Conservation (phyloP, 2,329 filamentous ascomycete genomes). For the Colletotrichum sp. region DNA sequence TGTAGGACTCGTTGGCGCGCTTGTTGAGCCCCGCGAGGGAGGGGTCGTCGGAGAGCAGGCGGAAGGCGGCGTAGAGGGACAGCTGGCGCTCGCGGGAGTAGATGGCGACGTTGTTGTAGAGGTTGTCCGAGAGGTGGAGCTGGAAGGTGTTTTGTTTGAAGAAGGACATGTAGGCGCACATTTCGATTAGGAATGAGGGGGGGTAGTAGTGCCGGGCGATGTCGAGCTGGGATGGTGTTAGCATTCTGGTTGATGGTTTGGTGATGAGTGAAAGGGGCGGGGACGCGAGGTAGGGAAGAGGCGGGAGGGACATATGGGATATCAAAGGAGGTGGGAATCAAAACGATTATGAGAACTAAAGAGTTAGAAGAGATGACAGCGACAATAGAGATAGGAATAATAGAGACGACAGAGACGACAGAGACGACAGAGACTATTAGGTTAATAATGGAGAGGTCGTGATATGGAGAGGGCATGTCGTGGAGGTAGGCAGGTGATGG, state of each 20-base stretch:
- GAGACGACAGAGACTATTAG: no score
- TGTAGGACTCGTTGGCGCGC: conserved; percentile 60
- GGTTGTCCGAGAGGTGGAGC: conserved; percentile 62
- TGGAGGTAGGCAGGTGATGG: no score
- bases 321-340: no score
- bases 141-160: conserved; percentile 67
- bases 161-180: conserved; percentile 65
- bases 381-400: background rate
- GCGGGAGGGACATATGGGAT: no score
- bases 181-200: conserved; percentile 56
- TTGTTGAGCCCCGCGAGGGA: conserved; percentile 54
- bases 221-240: conserved; percentile 41
- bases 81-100: conserved; percentile 53
- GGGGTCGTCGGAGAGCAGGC: conserved; percentile 54
- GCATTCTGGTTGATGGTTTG: background rate
- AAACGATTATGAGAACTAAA: no score
- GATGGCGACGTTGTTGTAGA: conserved; percentile 53
- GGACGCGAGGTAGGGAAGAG: no score
- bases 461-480: no score
- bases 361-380: background rate
- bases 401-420: background rate
- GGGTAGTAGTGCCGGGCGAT: conserved; percentile 62
- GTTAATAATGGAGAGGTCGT: no score
- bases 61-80: conserved; percentile 59
- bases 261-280: background rate